Conservation (phyloP, 192 early-diverging fungal species). For the Rhizophagus clarus region DNA sequence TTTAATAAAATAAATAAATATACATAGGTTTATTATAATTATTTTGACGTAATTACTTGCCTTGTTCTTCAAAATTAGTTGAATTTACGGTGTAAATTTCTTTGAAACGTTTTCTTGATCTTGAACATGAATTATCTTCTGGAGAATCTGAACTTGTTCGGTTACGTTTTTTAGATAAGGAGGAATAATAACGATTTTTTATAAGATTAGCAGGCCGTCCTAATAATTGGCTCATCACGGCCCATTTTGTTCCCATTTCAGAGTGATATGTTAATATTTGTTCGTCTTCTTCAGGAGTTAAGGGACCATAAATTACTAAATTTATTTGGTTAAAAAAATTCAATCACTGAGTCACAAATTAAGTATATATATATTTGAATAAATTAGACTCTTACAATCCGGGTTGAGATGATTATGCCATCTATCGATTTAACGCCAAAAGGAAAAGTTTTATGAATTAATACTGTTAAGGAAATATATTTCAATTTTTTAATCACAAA, state of each 20-base stretch:
- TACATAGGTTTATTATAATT: background rate
- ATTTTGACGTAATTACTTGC: background rate
- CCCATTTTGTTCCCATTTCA: slow-evolving; percentile 30
- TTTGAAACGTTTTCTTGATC: background rate
- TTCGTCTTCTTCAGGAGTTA: slow-evolving; percentile 21
- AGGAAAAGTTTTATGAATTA: background rate
- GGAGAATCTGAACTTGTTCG: background rate
- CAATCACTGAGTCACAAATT: background rate
- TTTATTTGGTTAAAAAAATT: background rate
- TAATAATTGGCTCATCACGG: slow-evolving; percentile 14
- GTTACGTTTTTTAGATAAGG: slow-evolving; percentile 23
- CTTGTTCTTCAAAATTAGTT: background rate
- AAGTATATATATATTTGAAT: too few relatives aligned
- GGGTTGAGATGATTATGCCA: slow-evolving; percentile 24
- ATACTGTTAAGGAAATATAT: background rate
- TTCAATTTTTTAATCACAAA: background rate
- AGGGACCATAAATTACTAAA: slow-evolving; percentile 13
- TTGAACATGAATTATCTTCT: background rate
- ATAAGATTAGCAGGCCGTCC: slow-evolving; percentile 27
- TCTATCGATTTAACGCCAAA: background rate
- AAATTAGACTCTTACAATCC: slow-evolving; percentile 18
- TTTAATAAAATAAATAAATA: background rate
- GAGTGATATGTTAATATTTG: slow-evolving; percentile 8
- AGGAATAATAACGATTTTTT: slow-evolving; percentile 32
- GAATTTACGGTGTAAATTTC: too few relatives aligned